A percentile compares a stretch with the other conserved stretches of the same genome.
Evolutionary conservation across 2,329 filamentous ascomycete species (phyloP).

Genomic region (Plenodomus lindquistii): DNA sequence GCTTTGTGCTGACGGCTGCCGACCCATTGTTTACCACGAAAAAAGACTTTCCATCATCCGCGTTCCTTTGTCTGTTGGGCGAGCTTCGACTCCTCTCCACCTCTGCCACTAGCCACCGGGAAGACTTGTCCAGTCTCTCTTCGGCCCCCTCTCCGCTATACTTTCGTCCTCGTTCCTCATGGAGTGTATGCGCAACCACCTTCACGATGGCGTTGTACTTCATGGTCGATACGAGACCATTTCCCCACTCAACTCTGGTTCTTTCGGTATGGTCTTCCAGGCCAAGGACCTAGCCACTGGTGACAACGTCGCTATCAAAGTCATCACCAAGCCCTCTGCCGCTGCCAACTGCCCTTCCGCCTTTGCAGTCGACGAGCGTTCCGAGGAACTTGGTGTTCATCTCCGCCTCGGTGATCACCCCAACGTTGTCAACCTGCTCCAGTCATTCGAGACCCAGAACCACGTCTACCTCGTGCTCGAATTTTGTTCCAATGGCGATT

Average conservation of each 20-base stretch:
- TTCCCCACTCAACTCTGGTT: conserved; percentile 95
- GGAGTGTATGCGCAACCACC: conserved; percentile 86
- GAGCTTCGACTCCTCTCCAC: conserved; percentile 20
- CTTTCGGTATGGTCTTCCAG: conserved; percentile 98
- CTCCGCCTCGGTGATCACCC: conserved; percentile 76
- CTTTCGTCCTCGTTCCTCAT: conserved; percentile 50
- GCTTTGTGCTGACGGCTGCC: conserved; percentile 39
- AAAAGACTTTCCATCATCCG: conserved; percentile 20
- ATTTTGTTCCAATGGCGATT: conserved; percentile 91
- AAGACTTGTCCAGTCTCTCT: conserved; percentile 42
- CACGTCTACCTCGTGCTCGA: conserved; percentile 93
- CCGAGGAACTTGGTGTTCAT: conserved; percentile 80
- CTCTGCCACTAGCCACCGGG: conserved; percentile 36
- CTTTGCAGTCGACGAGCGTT: conserved; percentile 78
- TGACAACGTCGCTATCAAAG: conserved; percentile 91
- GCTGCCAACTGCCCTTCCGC: conserved; percentile 62
- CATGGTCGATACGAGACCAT: conserved; percentile 89
- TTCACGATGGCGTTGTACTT: conserved; percentile 77
- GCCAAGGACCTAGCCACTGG: conserved; percentile 78
- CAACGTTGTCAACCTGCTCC: conserved; percentile 90
- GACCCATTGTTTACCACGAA: conserved; percentile 40
- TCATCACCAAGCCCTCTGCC: conserved; percentile 80
- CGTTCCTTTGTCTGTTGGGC: conserved; percentile 26
- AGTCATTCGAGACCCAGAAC: conserved; percentile 88
- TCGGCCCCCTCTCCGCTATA: conserved; percentile 26